Percentiles rank a stretch among this genome's conserved stretches.
Evolutionary conservation across 371 early-diverging fungal species (phyloP).

Genomic region (Entomophthora muscae): DNA sequence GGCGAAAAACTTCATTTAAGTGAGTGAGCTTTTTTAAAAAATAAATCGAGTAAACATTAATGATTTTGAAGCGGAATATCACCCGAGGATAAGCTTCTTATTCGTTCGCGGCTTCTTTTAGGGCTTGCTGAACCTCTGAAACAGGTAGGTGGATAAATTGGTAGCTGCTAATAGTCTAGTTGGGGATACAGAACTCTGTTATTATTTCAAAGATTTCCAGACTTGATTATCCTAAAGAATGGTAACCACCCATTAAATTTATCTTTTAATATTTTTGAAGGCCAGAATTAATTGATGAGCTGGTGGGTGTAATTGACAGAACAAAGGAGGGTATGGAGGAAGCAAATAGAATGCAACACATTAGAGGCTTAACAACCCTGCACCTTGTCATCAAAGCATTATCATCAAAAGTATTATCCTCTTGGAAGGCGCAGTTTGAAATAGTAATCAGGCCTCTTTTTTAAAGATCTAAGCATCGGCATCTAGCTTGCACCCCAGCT

Average conservation of each 20-base stretch:
- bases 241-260: conserved; percentile 21
- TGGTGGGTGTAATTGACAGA: conserved; percentile 50
- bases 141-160: not conserved
- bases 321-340: conserved; percentile 18
- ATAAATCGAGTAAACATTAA: too few species aligned
- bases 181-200: conserved; percentile 56
- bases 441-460: too few species aligned
- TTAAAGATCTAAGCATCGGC: too few species aligned
- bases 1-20: conserved; percentile 64
- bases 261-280: conserved; percentile 14
- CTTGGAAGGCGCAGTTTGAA: conserved; percentile 43
- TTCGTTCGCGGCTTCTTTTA: not conserved
- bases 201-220: conserved; percentile 57
- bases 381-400: conserved; percentile 61
- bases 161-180: conserved; percentile 18
- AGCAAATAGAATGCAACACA: conserved; percentile 28
- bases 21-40: too few species aligned
- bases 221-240: conserved; percentile 62
- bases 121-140: not conserved
- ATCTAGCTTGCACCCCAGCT: too few species aligned
- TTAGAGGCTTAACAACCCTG: conserved; percentile 52
- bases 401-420: conserved; percentile 50
- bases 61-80: not conserved
- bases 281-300: conserved; percentile 45
- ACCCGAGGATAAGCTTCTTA: not conserved